Conservation (phyloP, 2,329 filamentous ascomycete genomes). For the Orbilia brochopaga region DNA sequence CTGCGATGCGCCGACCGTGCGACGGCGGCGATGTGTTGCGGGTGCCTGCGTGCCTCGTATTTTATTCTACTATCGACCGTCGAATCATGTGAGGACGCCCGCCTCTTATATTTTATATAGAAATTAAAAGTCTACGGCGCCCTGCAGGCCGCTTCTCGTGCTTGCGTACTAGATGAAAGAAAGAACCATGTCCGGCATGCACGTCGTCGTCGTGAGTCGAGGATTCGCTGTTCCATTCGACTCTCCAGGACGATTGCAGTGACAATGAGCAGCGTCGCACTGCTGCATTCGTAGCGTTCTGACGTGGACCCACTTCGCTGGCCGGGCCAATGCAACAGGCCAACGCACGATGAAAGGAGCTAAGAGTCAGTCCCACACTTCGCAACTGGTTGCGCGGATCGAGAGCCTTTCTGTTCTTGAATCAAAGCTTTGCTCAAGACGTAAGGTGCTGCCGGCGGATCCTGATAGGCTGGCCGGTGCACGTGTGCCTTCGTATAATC, state of each 20-base stretch:
- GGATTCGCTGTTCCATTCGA: too few relatives aligned
- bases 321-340: constrained; percentile 4
- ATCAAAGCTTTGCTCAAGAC: background rate
- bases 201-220: background rate
- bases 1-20: background rate
- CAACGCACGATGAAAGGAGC: background rate
- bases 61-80: too few relatives aligned
- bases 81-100: too few relatives aligned
- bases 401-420: background rate
- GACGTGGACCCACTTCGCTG: constrained; percentile 1
- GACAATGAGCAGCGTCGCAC: too few relatives aligned
- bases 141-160: too few relatives aligned
- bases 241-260: too few relatives aligned
- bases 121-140: too few relatives aligned
- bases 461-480: background rate
- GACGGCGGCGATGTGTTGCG: background rate
- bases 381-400: background rate
- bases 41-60: background rate
- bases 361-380: background rate
- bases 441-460: constrained; percentile 1
- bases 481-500: background rate
- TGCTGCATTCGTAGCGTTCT: background rate
- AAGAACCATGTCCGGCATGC: too few relatives aligned
- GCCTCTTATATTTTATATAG: too few relatives aligned
- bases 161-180: too few relatives aligned